phyloP scores from a whole-genome alignment of 2,329 filamentous ascomycete genomes.

The Beauveria caledonica region DNA sequence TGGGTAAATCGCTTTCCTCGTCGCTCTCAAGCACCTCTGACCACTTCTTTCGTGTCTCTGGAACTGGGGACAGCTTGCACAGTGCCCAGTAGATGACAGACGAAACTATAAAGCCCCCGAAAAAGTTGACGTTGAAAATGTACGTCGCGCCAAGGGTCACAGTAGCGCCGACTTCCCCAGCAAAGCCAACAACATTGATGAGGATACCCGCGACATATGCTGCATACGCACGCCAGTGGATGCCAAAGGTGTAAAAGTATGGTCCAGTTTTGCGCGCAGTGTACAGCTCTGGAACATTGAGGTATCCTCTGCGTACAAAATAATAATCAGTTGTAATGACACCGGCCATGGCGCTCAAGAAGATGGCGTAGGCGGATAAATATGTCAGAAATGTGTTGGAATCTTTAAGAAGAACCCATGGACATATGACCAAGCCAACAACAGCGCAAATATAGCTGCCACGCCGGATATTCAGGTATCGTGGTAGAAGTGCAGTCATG shows the following conservation, averaged over 20 bases:
- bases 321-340: conserved; percentile 89
- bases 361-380: conserved; percentile 84
- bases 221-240: conserved; percentile 76
- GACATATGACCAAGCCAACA: conserved; percentile 77
- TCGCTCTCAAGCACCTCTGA: conserved; percentile 48
- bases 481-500: conserved; percentile 70
- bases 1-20: not conserved
- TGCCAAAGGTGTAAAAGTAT: conserved; percentile 66
- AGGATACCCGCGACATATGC: conserved; percentile 78
- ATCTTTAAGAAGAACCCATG: conserved; percentile 66
- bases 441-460: conserved; percentile 78
- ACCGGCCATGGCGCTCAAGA: conserved; percentile 85
- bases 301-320: conserved; percentile 70
- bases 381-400: conserved; percentile 86
- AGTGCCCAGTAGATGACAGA: conserved; percentile 59
- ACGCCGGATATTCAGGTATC: conserved; percentile 78
- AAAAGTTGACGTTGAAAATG: conserved; percentile 88
- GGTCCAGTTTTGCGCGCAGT: conserved; percentile 55
- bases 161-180: conserved; percentile 62
- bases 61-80: conserved; percentile 61
- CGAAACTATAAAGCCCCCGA: conserved; percentile 71
- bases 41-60: conserved; percentile 67
- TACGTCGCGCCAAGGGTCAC: conserved; percentile 76
- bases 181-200: conserved; percentile 88
- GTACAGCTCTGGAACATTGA: conserved; percentile 73